Conservation (phyloP, 108 stramenopile genomes). For the Epithemia pelagica region DNA sequence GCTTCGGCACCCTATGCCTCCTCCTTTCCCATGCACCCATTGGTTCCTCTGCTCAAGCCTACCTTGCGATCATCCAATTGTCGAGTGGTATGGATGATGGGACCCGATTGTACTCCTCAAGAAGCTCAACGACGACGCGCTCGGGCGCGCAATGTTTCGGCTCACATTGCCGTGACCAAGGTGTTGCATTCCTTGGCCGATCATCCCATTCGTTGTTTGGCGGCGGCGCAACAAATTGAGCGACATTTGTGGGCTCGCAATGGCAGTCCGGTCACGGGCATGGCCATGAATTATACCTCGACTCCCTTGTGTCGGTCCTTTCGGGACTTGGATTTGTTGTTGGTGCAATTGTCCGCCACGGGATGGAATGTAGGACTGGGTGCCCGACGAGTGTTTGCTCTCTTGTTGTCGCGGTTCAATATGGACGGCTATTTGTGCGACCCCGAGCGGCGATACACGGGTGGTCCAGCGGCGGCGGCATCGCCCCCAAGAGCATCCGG, state of each 20-base stretch:
- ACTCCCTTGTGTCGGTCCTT: constrained; percentile 79
- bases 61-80: constrained; percentile 78
- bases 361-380: constrained; percentile 81
- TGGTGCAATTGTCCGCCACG: constrained; percentile 81
- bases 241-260: constrained; percentile 85
- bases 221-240: constrained; percentile 81
- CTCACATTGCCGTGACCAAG: constrained; percentile 78
- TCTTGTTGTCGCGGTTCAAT: constrained; percentile 71
- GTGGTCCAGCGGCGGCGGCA: constrained; percentile 8
- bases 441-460: constrained; percentile 52
- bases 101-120: constrained; percentile 69
- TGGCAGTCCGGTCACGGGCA: constrained; percentile 69
- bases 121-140: constrained; percentile 73
- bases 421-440: constrained; percentile 84
- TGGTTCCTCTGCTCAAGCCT: constrained; percentile 57
- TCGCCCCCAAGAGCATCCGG: constrained; percentile 10
- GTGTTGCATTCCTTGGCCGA: constrained; percentile 80
- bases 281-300: constrained; percentile 81
- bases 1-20: constrained; percentile 11
- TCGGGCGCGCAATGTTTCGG: constrained; percentile 57
- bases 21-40: constrained; percentile 44
- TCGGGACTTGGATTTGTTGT: constrained; percentile 72
- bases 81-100: constrained; percentile 80
- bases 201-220: constrained; percentile 81
- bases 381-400: constrained; percentile 60